Base-by-base conservation (phyloP, 805 yeast species). In the Wickerhamomyces bovis region DNA sequence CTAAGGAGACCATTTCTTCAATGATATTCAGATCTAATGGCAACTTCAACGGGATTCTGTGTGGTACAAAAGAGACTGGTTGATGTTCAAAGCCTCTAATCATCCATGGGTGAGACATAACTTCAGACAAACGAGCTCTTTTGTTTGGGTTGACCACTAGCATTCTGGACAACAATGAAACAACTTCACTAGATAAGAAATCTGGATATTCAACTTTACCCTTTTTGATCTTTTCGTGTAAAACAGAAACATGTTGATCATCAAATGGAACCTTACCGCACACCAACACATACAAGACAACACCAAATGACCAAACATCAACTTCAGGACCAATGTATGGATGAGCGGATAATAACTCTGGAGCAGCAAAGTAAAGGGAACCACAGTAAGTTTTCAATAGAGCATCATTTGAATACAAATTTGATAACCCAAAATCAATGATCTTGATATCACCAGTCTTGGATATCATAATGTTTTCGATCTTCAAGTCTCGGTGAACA, bases 251-350 rank as follows among this genome's bases (percentile, higher is more conserved):
- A 54, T 87, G 82, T 58, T 89, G 95, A 62, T 94, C 98, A 65
- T 94, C 99, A 64, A 94, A 94, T 9, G 99, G 99, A 13, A 94
- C 98, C 64, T 89, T 90, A 46, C 99, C 99, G 64, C 97, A 90
- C 2, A 94, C 97, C 50, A 94, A 72, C 8, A 94, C 99, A 61
- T 89, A 94, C 43, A 94, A 69, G 0, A 94, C 98, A 28, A 94
- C 96, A 53, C 99, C 99, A 72, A 90, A 92, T 2, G 97, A 88
- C 99, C 99, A 94, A 18, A 94, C 83, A 65, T 94, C 99, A 42
- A 94, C 97, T 64, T 94, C 99, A 1, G 99, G 99, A 0, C 99
- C 99, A 33, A 78, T 73, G 60, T 94, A 94, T 1, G 97, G 97
- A 54, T 81, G 81, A 1, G 98, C 99, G 49, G 87, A 85, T 45